These are phyloP conservation scores for Boletus rufocinnamomeus DNA, from an alignment of 768 basidiomycete species.

Conservation along the genomic window DNA sequence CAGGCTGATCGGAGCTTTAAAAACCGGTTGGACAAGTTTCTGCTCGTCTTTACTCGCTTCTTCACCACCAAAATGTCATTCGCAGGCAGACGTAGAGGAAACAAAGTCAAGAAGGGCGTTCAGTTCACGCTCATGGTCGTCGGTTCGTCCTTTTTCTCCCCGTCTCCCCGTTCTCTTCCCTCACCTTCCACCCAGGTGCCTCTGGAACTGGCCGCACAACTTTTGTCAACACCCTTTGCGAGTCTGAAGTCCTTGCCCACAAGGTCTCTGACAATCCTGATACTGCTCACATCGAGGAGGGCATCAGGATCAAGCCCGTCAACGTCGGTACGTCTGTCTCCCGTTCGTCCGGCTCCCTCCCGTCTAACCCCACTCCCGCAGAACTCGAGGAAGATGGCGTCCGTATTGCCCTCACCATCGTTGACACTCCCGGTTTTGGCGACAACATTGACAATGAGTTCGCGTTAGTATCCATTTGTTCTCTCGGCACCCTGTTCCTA, in stretches of 20 bases:
- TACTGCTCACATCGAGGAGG: slow-evolving; percentile 91
- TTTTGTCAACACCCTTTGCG: slow-evolving; percentile 99
- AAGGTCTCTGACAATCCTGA: slow-evolving; percentile 83
- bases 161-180: neutral
- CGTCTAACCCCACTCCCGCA: slow-evolving; percentile 33
- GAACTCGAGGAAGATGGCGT: slow-evolving; percentile 99
- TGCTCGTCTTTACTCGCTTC: slow-evolving; percentile 34
- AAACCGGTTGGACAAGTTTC: slow-evolving; percentile 35
- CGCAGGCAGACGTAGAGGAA: slow-evolving; percentile 82
- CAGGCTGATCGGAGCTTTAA: slow-evolving; percentile 36
- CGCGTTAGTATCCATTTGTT: slow-evolving; percentile 60
- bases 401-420: slow-evolving; percentile 95
- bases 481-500: slow-evolving; percentile 7
- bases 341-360: neutral
- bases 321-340: slow-evolving; percentile 67
- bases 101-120: slow-evolving; percentile 99
- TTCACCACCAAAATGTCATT: slow-evolving; percentile 64
- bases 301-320: slow-evolving; percentile 91
- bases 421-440: slow-evolving; percentile 98
- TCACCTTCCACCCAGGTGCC: slow-evolving; percentile 62
- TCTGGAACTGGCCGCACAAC: slow-evolving; percentile 98
- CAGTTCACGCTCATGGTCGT: slow-evolving; percentile 98
- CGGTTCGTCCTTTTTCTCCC: slow-evolving; percentile 55
- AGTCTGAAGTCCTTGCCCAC: slow-evolving; percentile 88
- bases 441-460: slow-evolving; percentile 99